Base-by-base conservation (phyloP, 768 basidiomycete species). In the Tubosaeta sp. region DNA sequence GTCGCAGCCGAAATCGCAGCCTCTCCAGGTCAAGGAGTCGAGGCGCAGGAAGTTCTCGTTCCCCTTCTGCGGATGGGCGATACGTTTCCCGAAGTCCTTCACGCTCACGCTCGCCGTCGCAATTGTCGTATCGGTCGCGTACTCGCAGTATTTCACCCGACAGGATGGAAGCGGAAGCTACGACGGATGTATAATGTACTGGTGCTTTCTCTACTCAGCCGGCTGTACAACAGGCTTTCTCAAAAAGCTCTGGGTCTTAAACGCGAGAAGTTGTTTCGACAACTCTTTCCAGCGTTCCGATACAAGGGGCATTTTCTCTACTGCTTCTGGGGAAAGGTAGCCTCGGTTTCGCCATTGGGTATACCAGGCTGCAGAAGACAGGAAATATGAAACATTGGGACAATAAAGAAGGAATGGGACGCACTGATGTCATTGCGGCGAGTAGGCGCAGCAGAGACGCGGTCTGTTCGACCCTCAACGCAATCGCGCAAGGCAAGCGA, bases 341-440 rank as follows among this genome's bases (percentile, higher is more conserved):
- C 90, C 90, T 46, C 90, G 78, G 62, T 91, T 88, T 59, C 70
- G 73, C 73, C 82, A 77, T 51, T 79, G 76, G 19, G 85, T 81
- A 62, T 92, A 92, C 86, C 90, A 92, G 26, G 83, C 90, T 92
- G 56, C 37, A 43, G 42, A 27, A 39, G 44, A 33, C 10, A 16
- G 50, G 16, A 55, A 5, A 37, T 46, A 42, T 50, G 39, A 58
- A 56, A 45, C 43, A 39, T 48, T 39, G 56, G 54, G 44, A 43
- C 27, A 6, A 14, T 31, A 43, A 43, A 42, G 46, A 27, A 38
- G 5, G 17, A 19, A 50, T 45, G 45, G 14, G 19, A 76, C 88
- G 68, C 63, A 93, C 91, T 66, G 50, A 94, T 94, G 65, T 94
- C 91, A 56, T 83, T 78, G 50, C 90, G 85, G 53, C 88, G 84